phyloP scores from a whole-genome alignment of 371 early-diverging fungal species.

The Mortierella sp. region DNA sequence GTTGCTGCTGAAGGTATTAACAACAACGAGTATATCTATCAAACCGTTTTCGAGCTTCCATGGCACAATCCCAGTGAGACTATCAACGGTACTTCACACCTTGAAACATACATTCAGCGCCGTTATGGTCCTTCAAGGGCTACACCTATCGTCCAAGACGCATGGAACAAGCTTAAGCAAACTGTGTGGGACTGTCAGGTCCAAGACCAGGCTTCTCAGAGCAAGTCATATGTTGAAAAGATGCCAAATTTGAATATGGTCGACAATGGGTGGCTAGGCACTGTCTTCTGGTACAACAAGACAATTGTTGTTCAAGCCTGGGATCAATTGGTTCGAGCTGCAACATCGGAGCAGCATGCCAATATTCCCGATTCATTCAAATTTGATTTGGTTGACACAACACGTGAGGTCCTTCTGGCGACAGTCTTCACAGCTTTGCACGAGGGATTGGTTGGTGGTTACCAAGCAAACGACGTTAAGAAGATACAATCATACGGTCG shows the following conservation, averaged over 20 bases:
- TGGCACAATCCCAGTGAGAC: slow-evolving; percentile 37
- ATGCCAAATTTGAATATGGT: slow-evolving; percentile 37
- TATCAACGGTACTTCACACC: slow-evolving; percentile 21
- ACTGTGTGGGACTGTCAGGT: slow-evolving; percentile 41
- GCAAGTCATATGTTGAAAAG: slow-evolving; percentile 45
- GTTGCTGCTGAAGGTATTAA: slow-evolving; percentile 46
- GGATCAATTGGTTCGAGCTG: slow-evolving; percentile 30
- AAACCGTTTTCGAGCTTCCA: slow-evolving; percentile 21
- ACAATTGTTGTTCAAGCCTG: slow-evolving; percentile 41
- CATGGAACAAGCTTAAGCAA: slow-evolving; percentile 29
- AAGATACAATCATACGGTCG: slow-evolving; percentile 32
- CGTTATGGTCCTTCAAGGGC: slow-evolving; percentile 39
- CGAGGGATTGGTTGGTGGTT: slow-evolving; percentile 21
- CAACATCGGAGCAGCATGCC: slow-evolving; percentile 11
- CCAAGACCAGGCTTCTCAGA: slow-evolving; percentile 15
- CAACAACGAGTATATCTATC: slow-evolving; percentile 53
- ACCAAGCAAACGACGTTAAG: slow-evolving; percentile 23
- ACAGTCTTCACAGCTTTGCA: slow-evolving; percentile 37
- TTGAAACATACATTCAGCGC: slow-evolving; percentile 33
- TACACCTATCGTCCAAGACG: slow-evolving; percentile 28
- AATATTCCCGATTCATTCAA: slow-evolving; percentile 24
- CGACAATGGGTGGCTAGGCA: slow-evolving; percentile 30
- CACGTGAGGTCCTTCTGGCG: slow-evolving; percentile 44
- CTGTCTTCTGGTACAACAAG: slow-evolving; percentile 38
- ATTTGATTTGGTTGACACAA: slow-evolving; percentile 50